Percentiles rank a stretch among this genome's conserved stretches.
phyloP scores from a whole-genome alignment of 78 protist genomes.

The Dictyostelium discoideum region DNA sequence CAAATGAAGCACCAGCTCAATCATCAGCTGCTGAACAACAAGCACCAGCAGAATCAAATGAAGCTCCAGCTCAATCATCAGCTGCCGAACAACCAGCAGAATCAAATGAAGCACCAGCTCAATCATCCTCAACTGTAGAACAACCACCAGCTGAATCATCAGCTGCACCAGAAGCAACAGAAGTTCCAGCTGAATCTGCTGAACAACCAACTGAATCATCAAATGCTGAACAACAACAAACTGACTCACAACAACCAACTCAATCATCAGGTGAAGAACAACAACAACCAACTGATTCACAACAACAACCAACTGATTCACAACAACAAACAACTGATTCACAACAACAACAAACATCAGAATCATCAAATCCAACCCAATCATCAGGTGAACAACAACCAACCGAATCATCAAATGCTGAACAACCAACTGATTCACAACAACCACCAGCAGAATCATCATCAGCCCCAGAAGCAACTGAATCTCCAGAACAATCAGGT shows the following conservation, averaged over 20 bases:
- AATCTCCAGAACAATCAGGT: neutral
- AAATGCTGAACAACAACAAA: neutral
- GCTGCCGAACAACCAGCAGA: too few relatives aligned
- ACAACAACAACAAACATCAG: neutral
- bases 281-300: neutral
- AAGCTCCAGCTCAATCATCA: too few relatives aligned
- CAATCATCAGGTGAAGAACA: neutral
- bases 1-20: too few relatives aligned
- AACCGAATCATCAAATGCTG: neutral
- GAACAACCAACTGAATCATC: neutral
- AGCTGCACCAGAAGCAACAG: neutral
- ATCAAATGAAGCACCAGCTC: too few relatives aligned
- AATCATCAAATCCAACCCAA: neutral
- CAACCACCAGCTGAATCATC: neutral
- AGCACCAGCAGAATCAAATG: too few relatives aligned
- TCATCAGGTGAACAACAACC: neutral
- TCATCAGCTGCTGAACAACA: too few relatives aligned
- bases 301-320: neutral
- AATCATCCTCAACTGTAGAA: too few relatives aligned
- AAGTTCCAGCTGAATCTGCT: neutral
- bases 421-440: too few relatives aligned
- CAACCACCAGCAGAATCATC: neutral
- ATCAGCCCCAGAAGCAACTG: neutral
- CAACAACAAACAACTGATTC: neutral
- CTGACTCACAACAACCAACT: neutral